Conservation (phyloP, 2,329 filamentous ascomycete species). For the Tolypocladium nubicola region DNA sequence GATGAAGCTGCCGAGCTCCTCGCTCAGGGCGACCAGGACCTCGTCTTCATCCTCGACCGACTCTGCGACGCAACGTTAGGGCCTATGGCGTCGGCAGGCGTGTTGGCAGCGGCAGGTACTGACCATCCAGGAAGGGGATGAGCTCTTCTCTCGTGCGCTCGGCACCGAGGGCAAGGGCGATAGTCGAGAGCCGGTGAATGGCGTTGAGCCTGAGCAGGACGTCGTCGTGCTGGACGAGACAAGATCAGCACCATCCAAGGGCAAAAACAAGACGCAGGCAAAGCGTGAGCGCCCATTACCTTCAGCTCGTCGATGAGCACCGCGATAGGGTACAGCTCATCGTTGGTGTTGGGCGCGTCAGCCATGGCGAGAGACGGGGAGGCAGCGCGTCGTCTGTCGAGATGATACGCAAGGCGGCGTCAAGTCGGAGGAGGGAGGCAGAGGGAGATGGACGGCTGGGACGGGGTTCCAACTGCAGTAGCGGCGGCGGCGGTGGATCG, state of each 20-base stretch:
- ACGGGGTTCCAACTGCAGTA: not conserved
- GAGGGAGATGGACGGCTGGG: conserved; percentile 6
- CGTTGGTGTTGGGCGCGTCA: conserved; percentile 79
- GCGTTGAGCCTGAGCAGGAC: conserved; percentile 95
- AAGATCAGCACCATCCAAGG: conserved; percentile 14
- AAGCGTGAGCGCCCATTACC: conserved; percentile 39
- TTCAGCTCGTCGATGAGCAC: conserved; percentile 99
- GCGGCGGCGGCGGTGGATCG: conserved; percentile 11
- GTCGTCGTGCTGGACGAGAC: conserved; percentile 72
- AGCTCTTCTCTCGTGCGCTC: conserved; percentile 97
- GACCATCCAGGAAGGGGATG: conserved; percentile 97
- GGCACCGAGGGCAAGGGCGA: conserved; percentile 88
- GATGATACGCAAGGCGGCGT: conserved; percentile 6
- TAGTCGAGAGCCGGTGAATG: conserved; percentile 95
- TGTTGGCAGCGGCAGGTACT: conserved; percentile 21
- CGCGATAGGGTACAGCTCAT: conserved; percentile 99
- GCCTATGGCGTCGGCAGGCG: not conserved
- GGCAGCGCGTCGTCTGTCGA: conserved; percentile 19
- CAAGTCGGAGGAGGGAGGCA: conserved; percentile 1
- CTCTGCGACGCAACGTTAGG: conserved; percentile 44
- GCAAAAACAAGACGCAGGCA: conserved; percentile 3
- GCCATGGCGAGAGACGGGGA: conserved; percentile 57
- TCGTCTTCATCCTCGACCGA: conserved; percentile 99
- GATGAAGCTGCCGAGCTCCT: conserved; percentile 92
- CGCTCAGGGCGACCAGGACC: conserved; percentile 90